Evolutionary conservation across 2,329 filamentous ascomycete species (phyloP).

Genomic region (Beauveria australis): DNA sequence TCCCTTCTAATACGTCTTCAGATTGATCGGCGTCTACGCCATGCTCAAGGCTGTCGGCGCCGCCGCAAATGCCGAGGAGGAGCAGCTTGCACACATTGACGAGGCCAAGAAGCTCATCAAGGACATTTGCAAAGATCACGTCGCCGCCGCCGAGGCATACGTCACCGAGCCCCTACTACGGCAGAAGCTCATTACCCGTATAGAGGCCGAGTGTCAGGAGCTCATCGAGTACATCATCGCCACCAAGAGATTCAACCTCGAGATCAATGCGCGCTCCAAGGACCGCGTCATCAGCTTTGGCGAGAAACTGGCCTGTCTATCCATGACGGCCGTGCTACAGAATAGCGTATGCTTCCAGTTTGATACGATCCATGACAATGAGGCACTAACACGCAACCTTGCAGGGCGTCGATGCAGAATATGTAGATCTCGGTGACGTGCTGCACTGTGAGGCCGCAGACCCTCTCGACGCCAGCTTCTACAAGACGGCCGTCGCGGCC

Average conservation of each 20-base stretch:
- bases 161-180: constrained; percentile 50
- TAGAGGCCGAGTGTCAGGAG: constrained; percentile 71
- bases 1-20: constrained; percentile 17
- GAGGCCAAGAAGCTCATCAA: constrained; percentile 69
- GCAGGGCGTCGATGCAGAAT: constrained; percentile 73
- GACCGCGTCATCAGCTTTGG: constrained; percentile 90
- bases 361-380: too few relatives aligned
- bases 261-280: constrained; percentile 70
- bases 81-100: constrained; percentile 45
- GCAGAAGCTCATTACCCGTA: constrained; percentile 52
- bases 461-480: constrained; percentile 60
- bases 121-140: constrained; percentile 75
- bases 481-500: constrained; percentile 52
- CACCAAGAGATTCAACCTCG: constrained; percentile 58
- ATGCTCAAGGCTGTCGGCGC: constrained; percentile 47
- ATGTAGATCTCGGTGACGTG: constrained; percentile 79
- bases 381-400: constrained; percentile 19
- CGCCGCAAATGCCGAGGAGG: constrained; percentile 42
- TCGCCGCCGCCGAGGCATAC: constrained; percentile 59
- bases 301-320: constrained; percentile 89
- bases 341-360: constrained; percentile 46
- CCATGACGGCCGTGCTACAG: constrained; percentile 77
- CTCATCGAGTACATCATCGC: constrained; percentile 65
- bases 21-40: constrained; percentile 51
- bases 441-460: constrained; percentile 57